Conservation (phyloP, 495 filamentous ascomycete species). For the Pseudomonodictys pantanalensis region DNA sequence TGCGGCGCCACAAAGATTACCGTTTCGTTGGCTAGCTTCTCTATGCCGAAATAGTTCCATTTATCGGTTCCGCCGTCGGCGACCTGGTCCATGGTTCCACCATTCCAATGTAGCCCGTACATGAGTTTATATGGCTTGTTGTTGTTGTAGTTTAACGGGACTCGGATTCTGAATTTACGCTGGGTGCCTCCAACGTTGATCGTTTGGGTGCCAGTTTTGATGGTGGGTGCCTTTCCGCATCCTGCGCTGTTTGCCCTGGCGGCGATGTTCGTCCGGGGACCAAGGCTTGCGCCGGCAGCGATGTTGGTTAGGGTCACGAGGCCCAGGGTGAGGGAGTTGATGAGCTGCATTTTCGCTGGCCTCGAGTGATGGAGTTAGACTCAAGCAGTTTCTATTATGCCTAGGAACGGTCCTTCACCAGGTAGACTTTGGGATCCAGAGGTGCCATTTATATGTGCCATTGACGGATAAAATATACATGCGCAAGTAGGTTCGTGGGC, state of each 20-base stretch:
- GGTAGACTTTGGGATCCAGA: not conserved
- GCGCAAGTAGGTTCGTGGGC: not conserved
- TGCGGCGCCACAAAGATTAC: slow-evolving; percentile 47
- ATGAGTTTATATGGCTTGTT: slow-evolving; percentile 44
- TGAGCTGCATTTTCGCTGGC: not conserved
- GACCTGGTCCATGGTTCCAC: slow-evolving; percentile 42
- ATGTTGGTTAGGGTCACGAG: not conserved
- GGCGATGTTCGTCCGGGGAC: not conserved
- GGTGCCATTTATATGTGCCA: not conserved
- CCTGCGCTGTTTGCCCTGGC: slow-evolving; percentile 27
- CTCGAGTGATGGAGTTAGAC: not conserved
- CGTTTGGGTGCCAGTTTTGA: slow-evolving; percentile 37
- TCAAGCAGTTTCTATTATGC: not conserved
- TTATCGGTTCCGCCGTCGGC: slow-evolving; percentile 23
- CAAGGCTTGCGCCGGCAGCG: not conserved
- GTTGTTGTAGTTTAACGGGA: slow-evolving; percentile 45
- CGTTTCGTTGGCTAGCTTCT: slow-evolving; percentile 39
- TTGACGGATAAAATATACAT: not conserved
- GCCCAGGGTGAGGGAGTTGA: not conserved
- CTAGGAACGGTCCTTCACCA: not conserved
- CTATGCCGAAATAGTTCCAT: slow-evolving; percentile 43
- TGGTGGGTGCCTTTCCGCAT: slow-evolving; percentile 44
- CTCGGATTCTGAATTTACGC: slow-evolving; percentile 39
- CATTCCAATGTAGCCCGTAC: slow-evolving; percentile 44
- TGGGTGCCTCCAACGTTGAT: slow-evolving; percentile 21